Percentiles rank a stretch among this genome's conserved stretches.
phyloP scores from a whole-genome alignment of 257 asterid genomes.

The Rehmannia glutinosa region DNA sequence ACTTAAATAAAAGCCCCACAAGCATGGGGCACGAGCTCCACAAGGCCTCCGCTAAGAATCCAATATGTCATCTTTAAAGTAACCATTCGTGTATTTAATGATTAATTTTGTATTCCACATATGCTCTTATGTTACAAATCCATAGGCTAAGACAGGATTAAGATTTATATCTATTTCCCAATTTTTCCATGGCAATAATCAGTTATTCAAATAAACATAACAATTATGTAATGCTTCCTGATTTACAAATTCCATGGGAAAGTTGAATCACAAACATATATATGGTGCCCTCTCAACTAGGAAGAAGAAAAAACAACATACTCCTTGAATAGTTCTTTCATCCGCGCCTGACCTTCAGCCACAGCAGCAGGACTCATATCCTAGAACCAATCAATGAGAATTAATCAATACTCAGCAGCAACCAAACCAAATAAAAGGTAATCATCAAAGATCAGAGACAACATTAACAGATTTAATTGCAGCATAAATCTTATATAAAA shows the following conservation, averaged over 20 bases:
- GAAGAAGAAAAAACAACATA: slow-evolving; percentile 34
- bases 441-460: neutral
- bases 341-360: slow-evolving; percentile 65
- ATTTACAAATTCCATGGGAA: neutral
- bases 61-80: neutral
- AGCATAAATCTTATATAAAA: slow-evolving; percentile 11
- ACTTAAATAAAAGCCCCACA: neutral
- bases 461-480: neutral
- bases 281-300: slow-evolving; percentile 7
- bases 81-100: neutral
- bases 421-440: neutral
- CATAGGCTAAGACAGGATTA: neutral
- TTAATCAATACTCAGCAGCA: slow-evolving; percentile 9
- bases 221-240: neutral
- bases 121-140: neutral
- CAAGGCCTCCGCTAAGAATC: neutral
- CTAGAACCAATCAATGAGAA: slow-evolving; percentile 32
- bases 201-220: neutral
- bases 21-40: neutral
- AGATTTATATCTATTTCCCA: neutral
- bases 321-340: slow-evolving; percentile 61
- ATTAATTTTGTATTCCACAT: neutral
- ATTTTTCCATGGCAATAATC: neutral
- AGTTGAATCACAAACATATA: slow-evolving; percentile 1
- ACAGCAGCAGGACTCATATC: slow-evolving; percentile 75